Base-by-base conservation (phyloP, 768 basidiomycete species). In the Daedaleopsis nitida region DNA sequence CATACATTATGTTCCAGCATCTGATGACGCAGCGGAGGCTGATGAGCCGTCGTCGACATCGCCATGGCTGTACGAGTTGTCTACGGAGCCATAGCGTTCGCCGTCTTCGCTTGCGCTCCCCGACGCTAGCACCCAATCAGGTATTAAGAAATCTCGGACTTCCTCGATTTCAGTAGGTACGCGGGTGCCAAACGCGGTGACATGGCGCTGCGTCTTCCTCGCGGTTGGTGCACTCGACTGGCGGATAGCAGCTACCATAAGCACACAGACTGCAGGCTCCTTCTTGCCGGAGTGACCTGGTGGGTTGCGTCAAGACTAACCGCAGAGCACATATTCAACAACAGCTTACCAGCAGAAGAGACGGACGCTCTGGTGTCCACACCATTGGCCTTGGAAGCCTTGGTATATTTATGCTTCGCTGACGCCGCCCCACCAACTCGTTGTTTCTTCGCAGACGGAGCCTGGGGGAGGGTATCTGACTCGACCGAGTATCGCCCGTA, bases 101-200 rank as follows among this genome's bases (percentile, higher is more conserved):
- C 56, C 60, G 55, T 63, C 52, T 34, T 59, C 60, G 34, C 52
- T 51, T 52, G 32, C 57, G 58, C 66, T 54, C 27, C 24, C 24
- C 21, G n/a, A 58, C 50, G 54, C 64, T 43, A 65, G 68, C 60
- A 86, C 67, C 86, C 85, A 88, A 19, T 72, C 62, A 0, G 89
- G 88, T 39, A 86, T 72, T 65, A 81, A 78, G 66, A 82, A 90
- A 45, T 88, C 86, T 62, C 73, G 76, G 34, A 74, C 60, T 55
- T 81, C 78, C 60, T 80, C 79, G 39, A 85, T 60, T 38, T 77
- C 80, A 1, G 69, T 66, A 6, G 83, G 83, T n/a, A 88, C 75
- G 63, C 83, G 80, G 45, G 77, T 75, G 0, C 89, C 88, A 67
- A 89, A 91, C 10, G 87, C 84, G 16, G 77, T 79, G 44, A 81